phyloP scores from a whole-genome alignment of 1,284 basidiomycete species.

The Sporisorium exsertum region DNA sequence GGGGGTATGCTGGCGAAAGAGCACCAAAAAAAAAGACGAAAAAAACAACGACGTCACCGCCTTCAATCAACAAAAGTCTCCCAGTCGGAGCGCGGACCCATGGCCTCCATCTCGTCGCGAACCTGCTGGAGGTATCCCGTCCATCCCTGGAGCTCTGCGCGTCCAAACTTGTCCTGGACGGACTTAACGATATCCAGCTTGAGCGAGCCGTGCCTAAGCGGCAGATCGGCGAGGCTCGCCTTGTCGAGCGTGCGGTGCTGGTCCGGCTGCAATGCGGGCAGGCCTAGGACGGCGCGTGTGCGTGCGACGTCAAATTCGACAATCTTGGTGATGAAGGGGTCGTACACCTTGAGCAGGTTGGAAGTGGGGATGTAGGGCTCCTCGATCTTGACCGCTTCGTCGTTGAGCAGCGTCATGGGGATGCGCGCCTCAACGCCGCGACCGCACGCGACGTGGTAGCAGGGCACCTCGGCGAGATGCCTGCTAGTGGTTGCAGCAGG shows the following conservation, averaged over 20 bases:
- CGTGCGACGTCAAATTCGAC: conserved; percentile 43
- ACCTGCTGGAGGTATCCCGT: conserved; percentile 39
- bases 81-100: conserved; percentile 45
- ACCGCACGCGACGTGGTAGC: conserved; percentile 51
- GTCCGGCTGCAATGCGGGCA: conserved; percentile 25
- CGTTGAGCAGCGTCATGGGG: conserved; percentile 43
- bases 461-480: conserved; percentile 45
- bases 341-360: conserved; percentile 49
- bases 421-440: conserved; percentile 32
- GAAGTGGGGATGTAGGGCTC: conserved; percentile 43
- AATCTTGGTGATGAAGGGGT: conserved; percentile 41
- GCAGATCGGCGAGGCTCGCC: conserved; percentile 24
- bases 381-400: conserved; percentile 27
- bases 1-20: conserved; percentile 5
- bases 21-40: background rate
- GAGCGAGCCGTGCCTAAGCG: conserved; percentile 29
- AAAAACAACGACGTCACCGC: too few species aligned
- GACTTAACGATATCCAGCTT: conserved; percentile 37
- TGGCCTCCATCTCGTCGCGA: conserved; percentile 39
- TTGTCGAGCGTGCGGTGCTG: conserved; percentile 15
- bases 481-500: conserved; percentile 30
- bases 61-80: conserved; percentile 48
- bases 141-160: conserved; percentile 26
- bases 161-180: conserved; percentile 28
- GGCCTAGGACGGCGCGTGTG: conserved; percentile 35